Conservation (phyloP, 2,329 filamentous ascomycete species). For the Aureobasidium zeae region DNA sequence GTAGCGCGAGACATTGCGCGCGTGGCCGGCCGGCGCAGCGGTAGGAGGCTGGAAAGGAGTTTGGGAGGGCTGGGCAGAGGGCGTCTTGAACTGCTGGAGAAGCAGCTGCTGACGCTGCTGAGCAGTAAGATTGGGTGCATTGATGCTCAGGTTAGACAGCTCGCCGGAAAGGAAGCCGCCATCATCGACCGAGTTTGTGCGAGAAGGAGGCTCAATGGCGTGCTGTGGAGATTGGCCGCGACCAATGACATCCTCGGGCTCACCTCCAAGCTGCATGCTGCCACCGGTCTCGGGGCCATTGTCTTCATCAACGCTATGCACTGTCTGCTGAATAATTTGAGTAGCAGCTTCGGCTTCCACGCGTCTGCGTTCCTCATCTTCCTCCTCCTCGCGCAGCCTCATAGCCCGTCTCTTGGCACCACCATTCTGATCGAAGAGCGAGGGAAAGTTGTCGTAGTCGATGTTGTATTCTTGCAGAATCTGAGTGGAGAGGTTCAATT, state of each 20-base stretch:
- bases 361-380: constrained; percentile 44
- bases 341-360: constrained; percentile 46
- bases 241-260: constrained; percentile 66
- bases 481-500: constrained; percentile 44
- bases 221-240: constrained; percentile 52
- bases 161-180: constrained; percentile 30
- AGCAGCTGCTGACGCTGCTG: constrained; percentile 65
- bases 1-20: constrained; percentile 76
- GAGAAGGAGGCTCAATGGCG: constrained; percentile 64
- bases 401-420: constrained; percentile 72
- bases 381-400: constrained; percentile 54
- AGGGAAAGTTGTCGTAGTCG: constrained; percentile 53
- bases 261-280: constrained; percentile 81
- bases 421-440: constrained; percentile 72
- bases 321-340: constrained; percentile 41
- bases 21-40: constrained; percentile 48
- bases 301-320: constrained; percentile 46
- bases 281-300: constrained; percentile 67
- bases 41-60: constrained; percentile 10
- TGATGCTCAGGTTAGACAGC: constrained; percentile 37
- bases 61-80: constrained; percentile 35
- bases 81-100: constrained; percentile 48
- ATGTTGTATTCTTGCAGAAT: constrained; percentile 40
- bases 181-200: constrained; percentile 36
- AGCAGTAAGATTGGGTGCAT: constrained; percentile 66